Conservation (phyloP, 345 rosid species). For the Acer yangbiense region DNA sequence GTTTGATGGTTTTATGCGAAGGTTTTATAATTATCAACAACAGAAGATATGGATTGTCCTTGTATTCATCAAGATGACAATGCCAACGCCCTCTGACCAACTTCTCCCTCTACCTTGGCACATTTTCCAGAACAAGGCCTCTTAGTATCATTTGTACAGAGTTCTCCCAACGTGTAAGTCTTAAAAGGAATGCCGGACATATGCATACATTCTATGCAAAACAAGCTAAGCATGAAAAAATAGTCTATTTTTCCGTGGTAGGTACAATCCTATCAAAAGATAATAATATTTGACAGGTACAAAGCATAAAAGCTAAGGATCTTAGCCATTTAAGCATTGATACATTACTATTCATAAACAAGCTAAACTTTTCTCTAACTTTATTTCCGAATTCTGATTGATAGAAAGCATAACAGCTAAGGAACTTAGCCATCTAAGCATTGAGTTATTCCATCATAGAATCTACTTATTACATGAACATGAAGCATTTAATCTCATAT, state of each 20-base stretch:
- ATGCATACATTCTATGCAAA: not conserved
- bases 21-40: not conserved
- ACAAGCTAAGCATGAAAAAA: not conserved
- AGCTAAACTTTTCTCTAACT: not conserved
- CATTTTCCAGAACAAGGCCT: not conserved
- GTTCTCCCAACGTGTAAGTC: not conserved
- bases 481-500: not conserved
- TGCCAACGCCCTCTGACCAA: not conserved
- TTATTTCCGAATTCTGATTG: not conserved
- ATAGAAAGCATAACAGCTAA: not conserved
- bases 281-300: not conserved
- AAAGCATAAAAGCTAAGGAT: not conserved
- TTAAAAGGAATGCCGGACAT: not conserved
- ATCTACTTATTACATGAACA: not conserved
- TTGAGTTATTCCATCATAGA: not conserved
- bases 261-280: not conserved
- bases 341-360: not conserved
- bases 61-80: not conserved
- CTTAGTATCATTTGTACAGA: not conserved
- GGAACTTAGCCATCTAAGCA: not conserved
- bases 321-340: not conserved
- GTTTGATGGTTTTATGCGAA: not conserved
- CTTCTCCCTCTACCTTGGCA: not conserved
- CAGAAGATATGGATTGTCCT: not conserved
- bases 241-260: not conserved